Base-by-base conservation (phyloP, 2,329 filamentous ascomycete genomes). In the Nectriaceae sp. region DNA sequence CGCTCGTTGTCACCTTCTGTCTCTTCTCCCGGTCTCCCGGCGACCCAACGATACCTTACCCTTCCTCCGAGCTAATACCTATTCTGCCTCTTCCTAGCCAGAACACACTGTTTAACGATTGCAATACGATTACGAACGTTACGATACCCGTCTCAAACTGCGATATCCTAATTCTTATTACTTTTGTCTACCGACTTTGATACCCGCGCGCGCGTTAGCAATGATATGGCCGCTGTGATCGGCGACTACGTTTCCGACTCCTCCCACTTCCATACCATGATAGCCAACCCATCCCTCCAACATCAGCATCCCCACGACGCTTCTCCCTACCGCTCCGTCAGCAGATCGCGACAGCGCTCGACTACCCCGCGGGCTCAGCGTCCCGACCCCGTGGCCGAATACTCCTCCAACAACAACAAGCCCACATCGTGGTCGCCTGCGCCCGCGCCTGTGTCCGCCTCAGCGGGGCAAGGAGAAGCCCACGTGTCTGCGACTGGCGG, bases 201-300 rank as follows among this genome's bases (percentile, higher is more conserved):
- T 37, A 37, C 33, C 10, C 10, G 11, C 10, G 10, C 33, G 46
- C 47, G 24, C 39, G 45, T 20, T 50, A 53, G 66, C 62, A 65
- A 74, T 75, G 77, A 70, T 73, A 85, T 86, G 83, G 83, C 82
- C 65, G 76, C 82, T 71, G 69, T 85, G 70, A 79, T 85, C 61
- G 80, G 80, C 69, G 89, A 93, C 76, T 85, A 85, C 75, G 83
- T 85, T 72, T 81, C 88, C 70, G 85, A 90, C 73, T 78, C 85
- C 61, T 78, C 82, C 62, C 81, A 84, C 72, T 86, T 87, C 72
- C 82, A 84, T 75, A 83, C 78, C 74, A 88, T 85, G 78, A 87
- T 90, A 75, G 71, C 74, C 50, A 70, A 72, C 47, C 69, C 76
- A 38, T 71, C 72, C 55, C 75, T 76, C 56, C 74, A 76, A 57